Evolutionary conservation across 176 grass and related monocot genomes (phyloP), one percentile per base, ranked within the genome.

Genomic region (Bothriochloa decipiens): DNA sequence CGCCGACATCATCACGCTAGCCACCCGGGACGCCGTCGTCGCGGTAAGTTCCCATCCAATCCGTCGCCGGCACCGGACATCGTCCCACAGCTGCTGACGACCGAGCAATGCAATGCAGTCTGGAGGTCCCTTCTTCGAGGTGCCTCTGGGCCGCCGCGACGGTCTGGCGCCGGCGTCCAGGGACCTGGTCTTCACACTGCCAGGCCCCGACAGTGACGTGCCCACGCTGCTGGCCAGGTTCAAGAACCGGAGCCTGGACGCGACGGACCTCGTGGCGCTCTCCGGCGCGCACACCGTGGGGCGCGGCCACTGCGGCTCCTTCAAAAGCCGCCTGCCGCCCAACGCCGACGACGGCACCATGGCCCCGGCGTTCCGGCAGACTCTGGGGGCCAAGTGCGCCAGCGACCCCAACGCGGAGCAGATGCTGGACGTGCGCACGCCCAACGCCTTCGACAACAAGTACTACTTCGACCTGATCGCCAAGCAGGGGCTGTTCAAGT

Each of bases 271-370:
- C 36, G 86, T 87, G n/a, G 77, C 83, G 29, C 86, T 91, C 53
- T 88, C 90, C 33, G 86, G 90, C 3, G 86, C 65, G 12, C 86
- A 91, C 82, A 41, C 90, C 43, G 81, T 91, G 55, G 90, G 86
- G 4, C 26, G 18, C 9, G 29, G 35, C 68, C 49, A 53, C 86
- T 87, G 86, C 86, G 1, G 17, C 14, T 15, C 74, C 47, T 63
- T 83, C 80, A 26, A 37, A 1, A 16, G n/a, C 81, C 89, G 35
- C 53, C 53, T 57, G 0, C 53, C 62, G 20, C 89, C 89, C 80
- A 32, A 12, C 77, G 82, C 0, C 0, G 6, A 25, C n/a, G 36
- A 26, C 17, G 36, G 2, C 22, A 32, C 23, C 5, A 87, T 92
- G 11, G 65, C 36, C 70, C 16, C 35, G 18, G 20, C 53, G 53